A percentile compares a stretch with the other conserved stretches of the same genome.
Conservation (phyloP, 2,329 filamentous ascomycete species). For the Penicillium sp. region DNA sequence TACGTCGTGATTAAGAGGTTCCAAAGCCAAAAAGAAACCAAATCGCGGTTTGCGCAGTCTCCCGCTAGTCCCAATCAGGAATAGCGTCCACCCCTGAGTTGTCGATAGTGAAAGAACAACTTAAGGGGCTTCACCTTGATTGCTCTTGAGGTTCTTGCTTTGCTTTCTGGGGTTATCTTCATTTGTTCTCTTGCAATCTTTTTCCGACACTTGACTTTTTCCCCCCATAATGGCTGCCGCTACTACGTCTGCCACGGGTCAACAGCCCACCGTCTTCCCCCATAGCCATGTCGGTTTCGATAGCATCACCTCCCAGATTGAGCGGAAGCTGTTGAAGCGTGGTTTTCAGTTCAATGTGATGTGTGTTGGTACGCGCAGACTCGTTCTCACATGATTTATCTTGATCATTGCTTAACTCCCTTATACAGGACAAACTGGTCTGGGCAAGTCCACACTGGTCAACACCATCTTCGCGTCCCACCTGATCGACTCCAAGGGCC, state of each 20-base stretch:
- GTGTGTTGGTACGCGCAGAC: constrained; percentile 79
- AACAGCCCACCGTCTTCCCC: constrained; percentile 66
- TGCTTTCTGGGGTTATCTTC: not conserved
- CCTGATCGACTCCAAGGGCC: constrained; percentile 98
- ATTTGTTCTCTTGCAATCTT: not conserved
- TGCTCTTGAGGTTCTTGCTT: not conserved
- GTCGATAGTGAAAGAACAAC: constrained; percentile 23
- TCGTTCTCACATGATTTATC: not conserved
- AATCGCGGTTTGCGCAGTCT: constrained; percentile 5
- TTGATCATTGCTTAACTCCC: constrained; percentile 26
- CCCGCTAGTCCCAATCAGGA: constrained; percentile 30
- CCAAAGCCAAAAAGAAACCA: not conserved
- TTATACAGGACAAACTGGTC: constrained; percentile 83
- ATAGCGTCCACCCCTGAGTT: constrained; percentile 41
- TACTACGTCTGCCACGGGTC: constrained; percentile 54
- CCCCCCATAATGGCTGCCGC: constrained; percentile 62
- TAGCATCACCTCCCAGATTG: constrained; percentile 99
- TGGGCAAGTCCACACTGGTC: constrained; percentile 98
- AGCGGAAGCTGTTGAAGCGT: constrained; percentile 99
- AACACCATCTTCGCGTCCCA: constrained; percentile 99
- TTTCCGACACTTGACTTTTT: constrained; percentile 22
- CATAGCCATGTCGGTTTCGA: constrained; percentile 99
- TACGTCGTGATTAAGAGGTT: not conserved
- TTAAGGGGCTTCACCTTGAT: constrained; percentile 11
- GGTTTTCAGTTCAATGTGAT: constrained; percentile 99